phyloP scores from a whole-genome alignment of 345 rosid species.

The Lepidium aucheri region DNA sequence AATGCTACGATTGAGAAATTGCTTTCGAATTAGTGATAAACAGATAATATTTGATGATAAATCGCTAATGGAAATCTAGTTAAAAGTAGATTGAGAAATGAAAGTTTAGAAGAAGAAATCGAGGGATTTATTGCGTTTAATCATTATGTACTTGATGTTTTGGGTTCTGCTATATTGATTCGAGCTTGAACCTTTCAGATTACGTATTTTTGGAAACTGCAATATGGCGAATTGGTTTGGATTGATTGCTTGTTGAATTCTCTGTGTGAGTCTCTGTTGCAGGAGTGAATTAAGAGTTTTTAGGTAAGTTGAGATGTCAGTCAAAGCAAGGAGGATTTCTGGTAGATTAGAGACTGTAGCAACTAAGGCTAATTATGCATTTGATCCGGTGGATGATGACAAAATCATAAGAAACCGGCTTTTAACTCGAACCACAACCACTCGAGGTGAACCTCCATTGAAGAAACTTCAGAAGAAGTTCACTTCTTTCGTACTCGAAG shows the following conservation, averaged over 20 bases:
- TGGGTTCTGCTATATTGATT: background rate
- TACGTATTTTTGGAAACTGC: background rate
- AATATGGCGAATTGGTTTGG: background rate
- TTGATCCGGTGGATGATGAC: constrained; percentile 78
- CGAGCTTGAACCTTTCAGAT: background rate
- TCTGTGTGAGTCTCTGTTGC: background rate
- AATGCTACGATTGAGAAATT: background rate
- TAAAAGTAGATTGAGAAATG: background rate
- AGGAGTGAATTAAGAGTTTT: constrained; percentile 15
- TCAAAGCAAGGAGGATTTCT: constrained; percentile 60
- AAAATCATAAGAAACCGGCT: constrained; percentile 77
- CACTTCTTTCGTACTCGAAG: constrained; percentile 63
- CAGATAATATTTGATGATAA: background rate
- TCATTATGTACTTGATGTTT: background rate
- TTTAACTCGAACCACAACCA: constrained; percentile 89
- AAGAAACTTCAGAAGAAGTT: constrained; percentile 97
- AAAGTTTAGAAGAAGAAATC: background rate
- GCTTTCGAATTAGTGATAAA: background rate
- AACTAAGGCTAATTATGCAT: constrained; percentile 61
- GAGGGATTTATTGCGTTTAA: background rate
- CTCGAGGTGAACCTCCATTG: constrained; percentile 92
- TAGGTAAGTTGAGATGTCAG: constrained; percentile 43
- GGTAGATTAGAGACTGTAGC: constrained; percentile 65
- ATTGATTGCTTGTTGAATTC: background rate
- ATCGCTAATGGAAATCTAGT: background rate